phyloP scores from a whole-genome alignment of 108 stramenopile genomes.

The Pseudonitzschia multiseries region DNA sequence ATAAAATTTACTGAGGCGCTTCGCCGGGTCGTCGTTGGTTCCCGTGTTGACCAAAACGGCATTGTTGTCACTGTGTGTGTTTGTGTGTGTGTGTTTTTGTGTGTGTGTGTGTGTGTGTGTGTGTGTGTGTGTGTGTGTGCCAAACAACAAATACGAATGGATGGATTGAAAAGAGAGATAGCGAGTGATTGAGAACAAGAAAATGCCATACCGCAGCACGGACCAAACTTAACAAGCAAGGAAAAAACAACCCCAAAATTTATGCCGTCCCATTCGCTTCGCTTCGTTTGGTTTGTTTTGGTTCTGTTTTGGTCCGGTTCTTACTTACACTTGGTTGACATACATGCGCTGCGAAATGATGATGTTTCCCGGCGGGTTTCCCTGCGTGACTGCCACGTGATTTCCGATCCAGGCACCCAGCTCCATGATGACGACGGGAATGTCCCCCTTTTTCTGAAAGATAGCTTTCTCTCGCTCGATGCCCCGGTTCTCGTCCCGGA shows the following conservation, averaged over 20 bases:
- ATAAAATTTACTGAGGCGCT: not conserved
- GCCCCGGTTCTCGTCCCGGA: not conserved
- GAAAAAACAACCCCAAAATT: no score
- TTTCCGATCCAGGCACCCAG: conserved; percentile 2
- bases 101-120: no score
- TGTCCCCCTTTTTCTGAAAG: not conserved
- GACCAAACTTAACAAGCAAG: no score
- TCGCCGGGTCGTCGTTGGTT: not conserved
- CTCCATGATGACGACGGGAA: conserved; percentile 5
- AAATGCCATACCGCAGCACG: no score
- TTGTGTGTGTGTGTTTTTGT: not conserved
- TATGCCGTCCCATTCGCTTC: no score
- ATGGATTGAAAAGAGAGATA: no score
- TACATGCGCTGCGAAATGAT: not conserved
- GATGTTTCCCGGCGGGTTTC: not conserved
- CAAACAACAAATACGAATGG: no score
- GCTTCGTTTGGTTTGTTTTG: no score
- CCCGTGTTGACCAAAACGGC: conserved; percentile 1
- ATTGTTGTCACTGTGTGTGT: not conserved
- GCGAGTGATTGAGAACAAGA: no score
- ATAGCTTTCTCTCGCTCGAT: not conserved
- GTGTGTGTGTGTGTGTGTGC: no score
- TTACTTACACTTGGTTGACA: conserved; percentile 6
- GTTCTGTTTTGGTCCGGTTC: not conserved
- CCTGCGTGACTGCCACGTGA: not conserved